These are phyloP conservation scores for Pythium rhizo-oryzae DNA, from an alignment of 352 stramenopile genomes.

Conservation along the genomic window DNA sequence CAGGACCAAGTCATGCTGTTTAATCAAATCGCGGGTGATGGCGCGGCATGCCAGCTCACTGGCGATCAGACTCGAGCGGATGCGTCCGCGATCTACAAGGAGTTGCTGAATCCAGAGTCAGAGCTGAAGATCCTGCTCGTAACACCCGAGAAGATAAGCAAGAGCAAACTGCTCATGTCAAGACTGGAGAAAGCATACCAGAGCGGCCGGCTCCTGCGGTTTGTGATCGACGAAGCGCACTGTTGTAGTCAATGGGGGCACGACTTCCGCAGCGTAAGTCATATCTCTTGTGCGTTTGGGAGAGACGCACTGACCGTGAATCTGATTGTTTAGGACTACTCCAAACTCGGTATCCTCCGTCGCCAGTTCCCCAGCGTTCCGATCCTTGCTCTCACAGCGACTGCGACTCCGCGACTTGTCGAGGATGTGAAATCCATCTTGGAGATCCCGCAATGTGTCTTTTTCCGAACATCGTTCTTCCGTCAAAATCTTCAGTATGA, in stretches of 20 bases:
- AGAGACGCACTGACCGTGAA: too few species aligned
- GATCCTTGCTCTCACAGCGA: slow-evolving; percentile 91
- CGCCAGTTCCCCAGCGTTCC: slow-evolving; percentile 90
- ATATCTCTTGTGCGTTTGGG: too few species aligned
- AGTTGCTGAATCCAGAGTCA: slow-evolving; percentile 70
- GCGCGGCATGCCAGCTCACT: slow-evolving; percentile 50
- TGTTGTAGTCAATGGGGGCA: slow-evolving; percentile 87
- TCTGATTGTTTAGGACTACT: slow-evolving; percentile 77
- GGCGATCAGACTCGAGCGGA: slow-evolving; percentile 59
- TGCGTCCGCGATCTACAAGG: slow-evolving; percentile 66
- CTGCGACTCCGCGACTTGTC: slow-evolving; percentile 75
- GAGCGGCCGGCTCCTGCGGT: slow-evolving; percentile 76
- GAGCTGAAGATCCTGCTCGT: slow-evolving; percentile 88
- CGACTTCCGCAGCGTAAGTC: slow-evolving; percentile 71
- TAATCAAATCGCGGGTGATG: slow-evolving; percentile 63
- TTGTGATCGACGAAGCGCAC: slow-evolving; percentile 94
- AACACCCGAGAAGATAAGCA: slow-evolving; percentile 93
- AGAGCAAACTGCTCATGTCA: slow-evolving; percentile 87
- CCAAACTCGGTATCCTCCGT: slow-evolving; percentile 91
- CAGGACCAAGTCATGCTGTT: slow-evolving; percentile 92
- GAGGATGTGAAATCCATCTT: slow-evolving; percentile 77
- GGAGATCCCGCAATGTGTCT: slow-evolving; percentile 71
- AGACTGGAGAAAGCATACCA: slow-evolving; percentile 91
- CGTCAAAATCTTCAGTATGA: slow-evolving; percentile 92
- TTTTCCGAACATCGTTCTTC: slow-evolving; percentile 92